Evolutionary conservation across 2,329 filamentous ascomycete genomes (phyloP).

Genomic region (Microsporum audouinii): DNA sequence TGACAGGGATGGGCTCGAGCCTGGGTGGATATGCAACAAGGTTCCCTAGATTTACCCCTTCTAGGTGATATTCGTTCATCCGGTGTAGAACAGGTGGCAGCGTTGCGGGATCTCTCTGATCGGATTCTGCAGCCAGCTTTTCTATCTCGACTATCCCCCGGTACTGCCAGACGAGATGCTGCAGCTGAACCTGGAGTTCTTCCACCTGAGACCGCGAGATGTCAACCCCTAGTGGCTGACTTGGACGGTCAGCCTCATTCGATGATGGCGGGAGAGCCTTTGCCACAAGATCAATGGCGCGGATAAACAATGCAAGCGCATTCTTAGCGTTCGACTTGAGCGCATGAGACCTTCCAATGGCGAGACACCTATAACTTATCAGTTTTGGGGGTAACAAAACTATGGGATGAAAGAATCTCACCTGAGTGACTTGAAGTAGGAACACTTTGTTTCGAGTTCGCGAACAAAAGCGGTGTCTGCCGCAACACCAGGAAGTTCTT

Average conservation of each 20-base stretch:
- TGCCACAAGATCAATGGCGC: slow-evolving; percentile 54
- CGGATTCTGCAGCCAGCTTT: slow-evolving; percentile 44
- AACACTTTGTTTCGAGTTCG: slow-evolving; percentile 64
- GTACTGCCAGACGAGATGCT: slow-evolving; percentile 63
- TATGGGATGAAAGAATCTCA: slow-evolving; percentile 33
- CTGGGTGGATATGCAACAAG: slow-evolving; percentile 80
- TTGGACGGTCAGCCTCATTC: slow-evolving; percentile 20
- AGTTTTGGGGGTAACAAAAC: slow-evolving; percentile 4
- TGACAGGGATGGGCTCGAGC: slow-evolving; percentile 72
- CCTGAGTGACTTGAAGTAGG: slow-evolving; percentile 85
- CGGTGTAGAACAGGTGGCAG: slow-evolving; percentile 59
- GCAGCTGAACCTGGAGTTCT: slow-evolving; percentile 51
- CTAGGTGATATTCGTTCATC: slow-evolving; percentile 61
- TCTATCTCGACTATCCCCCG: slow-evolving; percentile 78
- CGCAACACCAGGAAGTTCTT: slow-evolving; percentile 78
- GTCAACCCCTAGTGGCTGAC: slow-evolving; percentile 54
- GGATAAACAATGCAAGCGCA: slow-evolving; percentile 71
- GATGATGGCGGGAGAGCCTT: slow-evolving; percentile 35
- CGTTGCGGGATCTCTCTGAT: slow-evolving; percentile 31
- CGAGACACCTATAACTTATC: slow-evolving; percentile 50
- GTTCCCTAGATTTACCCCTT: slow-evolving; percentile 61
- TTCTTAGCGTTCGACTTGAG: slow-evolving; percentile 61
- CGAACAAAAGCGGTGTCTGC: slow-evolving; percentile 64
- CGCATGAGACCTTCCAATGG: slow-evolving; percentile 74
- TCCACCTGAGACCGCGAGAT: slow-evolving; percentile 50